These are phyloP conservation scores for Suillus hirtellus DNA, from an alignment of 768 basidiomycete genomes.

Conservation along the genomic window DNA sequence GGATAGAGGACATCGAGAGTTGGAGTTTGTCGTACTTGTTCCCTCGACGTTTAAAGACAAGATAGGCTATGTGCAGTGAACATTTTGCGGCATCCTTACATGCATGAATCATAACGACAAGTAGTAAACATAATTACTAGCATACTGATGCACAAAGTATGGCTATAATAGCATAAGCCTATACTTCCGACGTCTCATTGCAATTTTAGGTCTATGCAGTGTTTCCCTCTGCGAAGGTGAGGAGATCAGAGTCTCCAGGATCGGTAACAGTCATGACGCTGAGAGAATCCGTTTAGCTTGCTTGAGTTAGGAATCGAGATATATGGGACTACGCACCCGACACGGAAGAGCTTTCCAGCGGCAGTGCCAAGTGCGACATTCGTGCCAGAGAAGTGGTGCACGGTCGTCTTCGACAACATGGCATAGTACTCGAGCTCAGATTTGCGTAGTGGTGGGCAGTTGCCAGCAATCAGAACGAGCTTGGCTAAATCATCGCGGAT, in stretches of 20 bases:
- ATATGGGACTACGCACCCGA: constrained; percentile 59
- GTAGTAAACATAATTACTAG: neutral
- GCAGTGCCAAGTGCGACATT: constrained; percentile 99
- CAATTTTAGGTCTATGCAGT: too few relatives aligned
- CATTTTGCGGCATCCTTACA: neutral
- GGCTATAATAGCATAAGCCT: too few relatives aligned
- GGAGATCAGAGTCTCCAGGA: constrained; percentile 95
- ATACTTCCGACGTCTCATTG: too few relatives aligned
- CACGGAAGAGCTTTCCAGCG: constrained; percentile 98
- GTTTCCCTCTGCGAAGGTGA: constrained; percentile 74
- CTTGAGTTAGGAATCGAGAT: neutral
- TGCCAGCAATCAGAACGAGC: constrained; percentile 97
- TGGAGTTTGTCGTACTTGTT: neutral
- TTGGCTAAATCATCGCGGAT: constrained; percentile 62
- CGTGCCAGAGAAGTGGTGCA: constrained; percentile 97
- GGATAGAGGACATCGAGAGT: neutral
- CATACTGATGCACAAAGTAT: too few relatives aligned
- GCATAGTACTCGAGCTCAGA: constrained; percentile 99
- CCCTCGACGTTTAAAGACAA: too few relatives aligned
- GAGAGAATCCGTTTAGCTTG: constrained; percentile 8
- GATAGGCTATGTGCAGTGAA: too few relatives aligned
- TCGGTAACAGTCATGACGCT: constrained; percentile 98
- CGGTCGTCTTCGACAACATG: constrained; percentile 98
- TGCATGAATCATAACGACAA: neutral
- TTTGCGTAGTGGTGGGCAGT: constrained; percentile 98